Base-by-base conservation (phyloP, 805 yeast genomes). In the Yarrowia sp. region DNA sequence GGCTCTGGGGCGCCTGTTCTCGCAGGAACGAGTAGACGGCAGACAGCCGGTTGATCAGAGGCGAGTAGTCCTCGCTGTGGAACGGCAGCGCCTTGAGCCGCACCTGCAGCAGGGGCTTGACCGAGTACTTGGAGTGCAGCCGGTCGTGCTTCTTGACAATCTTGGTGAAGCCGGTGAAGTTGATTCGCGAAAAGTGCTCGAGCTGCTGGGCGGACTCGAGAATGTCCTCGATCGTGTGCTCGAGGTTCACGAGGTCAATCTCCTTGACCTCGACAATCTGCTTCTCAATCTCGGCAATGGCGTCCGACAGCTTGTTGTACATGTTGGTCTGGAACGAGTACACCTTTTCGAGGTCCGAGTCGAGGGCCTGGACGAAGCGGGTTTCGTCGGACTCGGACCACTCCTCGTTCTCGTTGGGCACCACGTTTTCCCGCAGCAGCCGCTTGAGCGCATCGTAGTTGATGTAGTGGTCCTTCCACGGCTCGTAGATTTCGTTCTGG, bases 101-200 rank as follows among this genome's bases (percentile, higher is more conserved):
- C 36, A 94, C 97, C 71, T 91, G 91, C 73, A 95, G 81, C 73
- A 95, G 80, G 0, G 98, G 97, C 76, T 87, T 89, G 30, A 94
- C 98, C n/a, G 95, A 89, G 78, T 89, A 95, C 71, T 86, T 83
- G 39, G 92, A 85, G 78, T 93, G 98, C 71, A 94, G 78, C 66
- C 97, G 86, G 79, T 95, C 98, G 76, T 95, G 99, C 79, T 94
- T 94, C 80, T 94, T 93, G 71, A 93, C 98, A 72, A 95, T 91
- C 76, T 95, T 95, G 73, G 87, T 84, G 79, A 95, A 94, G 1
- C 98, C 99, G 14, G 99, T 94, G 80, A 89, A 95, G 79, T 95
- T 95, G 72, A 94, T 79, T 74, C 99, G 84, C 49, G 96, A 89
- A 79, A 95, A 95, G 75, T 87, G 91, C 76, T 93, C 97, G 72